Evolutionary conservation across 1,284 basidiomycete species (phyloP).

Genomic region (Phylloporus sp.): DNA sequence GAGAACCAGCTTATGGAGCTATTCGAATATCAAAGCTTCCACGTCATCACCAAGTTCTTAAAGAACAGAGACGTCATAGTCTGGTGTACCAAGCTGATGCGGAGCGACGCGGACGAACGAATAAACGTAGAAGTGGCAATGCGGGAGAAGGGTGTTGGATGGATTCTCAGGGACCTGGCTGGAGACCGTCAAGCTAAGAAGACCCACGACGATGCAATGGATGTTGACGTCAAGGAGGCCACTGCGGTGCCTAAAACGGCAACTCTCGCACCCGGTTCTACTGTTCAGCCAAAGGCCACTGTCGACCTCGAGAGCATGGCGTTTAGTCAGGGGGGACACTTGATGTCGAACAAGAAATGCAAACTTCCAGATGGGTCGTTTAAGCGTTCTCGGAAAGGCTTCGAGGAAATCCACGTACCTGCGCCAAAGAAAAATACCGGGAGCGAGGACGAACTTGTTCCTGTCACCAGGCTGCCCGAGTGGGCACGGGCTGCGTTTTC

Average conservation of each 20-base stretch:
- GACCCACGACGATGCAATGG: constrained; percentile 67
- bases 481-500: constrained; percentile 93
- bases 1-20: constrained; percentile 98
- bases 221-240: constrained; percentile 64
- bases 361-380: constrained; percentile 97
- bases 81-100: constrained; percentile 97
- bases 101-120: constrained; percentile 88
- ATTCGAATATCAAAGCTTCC: constrained; percentile 94
- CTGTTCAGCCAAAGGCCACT: constrained; percentile 82
- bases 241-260: constrained; percentile 80
- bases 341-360: constrained; percentile 99
- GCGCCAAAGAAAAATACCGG: constrained; percentile 84
- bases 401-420: constrained; percentile 98
- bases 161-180: constrained; percentile 90
- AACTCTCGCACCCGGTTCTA: constrained; percentile 88
- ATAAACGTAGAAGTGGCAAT: constrained; percentile 97
- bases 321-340: constrained; percentile 93
- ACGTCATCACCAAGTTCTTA: constrained; percentile 89
- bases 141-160: constrained; percentile 96
- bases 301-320: constrained; percentile 96
- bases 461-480: constrained; percentile 75
- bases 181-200: constrained; percentile 72
- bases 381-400: constrained; percentile 96
- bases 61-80: constrained; percentile 97
- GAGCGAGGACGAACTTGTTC: constrained; percentile 74